Evolutionary conservation across 2,329 filamentous ascomycete genomes (phyloP), one percentile per base, ranked within the genome.

Genomic region (Cladophialophora psammophila): DNA sequence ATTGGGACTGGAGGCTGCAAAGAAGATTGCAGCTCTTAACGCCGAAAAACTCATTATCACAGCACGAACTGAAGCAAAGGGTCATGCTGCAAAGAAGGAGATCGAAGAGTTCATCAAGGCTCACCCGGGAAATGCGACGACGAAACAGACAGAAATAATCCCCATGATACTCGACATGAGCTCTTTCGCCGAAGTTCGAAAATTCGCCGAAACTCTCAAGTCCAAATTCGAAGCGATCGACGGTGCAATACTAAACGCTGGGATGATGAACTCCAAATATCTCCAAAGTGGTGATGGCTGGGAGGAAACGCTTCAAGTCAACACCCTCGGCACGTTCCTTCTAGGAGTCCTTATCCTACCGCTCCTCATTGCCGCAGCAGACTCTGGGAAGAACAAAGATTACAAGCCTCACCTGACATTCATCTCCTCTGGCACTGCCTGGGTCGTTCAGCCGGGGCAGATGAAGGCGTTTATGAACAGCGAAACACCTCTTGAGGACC

Each of bases 241-340:
- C 66, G 76, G 82, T 18, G 82, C 77, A 1, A 69, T 84, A 1
- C 74, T 84, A 2, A 83, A 83, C 65, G 81, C 81, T 0, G 82
- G 81, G n/a, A 60, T 81, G 5, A 79, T 79, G 68, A 77, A 78
- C 54, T 74, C 77, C 13, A 72, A 76, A 26, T 82, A 79, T 68
- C 69, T 65, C 2, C 64, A 72, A 0, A 79, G 79, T 0, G 57
- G 75, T 1, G 81, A 83, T 36, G 84, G 82, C 5, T 86, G 80
- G 77, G 84, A 87, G 65, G 77, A 81, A 61, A 83, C 80, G 1
- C 69, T 89, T 10, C 86, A 89, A 73, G 83, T 88, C 69, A 88
- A 89, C 72, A 79, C 83, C 1, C 76, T 89, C 1, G 86, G 85
- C 2, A 89, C 85, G 0, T 79, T 82, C 6, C 77, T 88, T 0